phyloP scores from a whole-genome alignment of 1,284 basidiomycete genomes.

The Cerioporus squamosus region DNA sequence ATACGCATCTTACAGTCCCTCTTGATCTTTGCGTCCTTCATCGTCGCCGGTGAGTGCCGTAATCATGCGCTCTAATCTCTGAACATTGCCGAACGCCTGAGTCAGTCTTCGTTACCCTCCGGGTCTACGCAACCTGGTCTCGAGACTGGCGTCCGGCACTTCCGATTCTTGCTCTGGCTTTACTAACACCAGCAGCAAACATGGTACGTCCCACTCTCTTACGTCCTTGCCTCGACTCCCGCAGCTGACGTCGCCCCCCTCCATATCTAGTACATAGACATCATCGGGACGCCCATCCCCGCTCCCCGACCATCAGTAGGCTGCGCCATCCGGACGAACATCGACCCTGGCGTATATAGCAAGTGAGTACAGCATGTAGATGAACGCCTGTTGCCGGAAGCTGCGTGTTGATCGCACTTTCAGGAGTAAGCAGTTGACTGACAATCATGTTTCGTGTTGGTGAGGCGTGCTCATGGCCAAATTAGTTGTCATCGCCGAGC shows the following conservation, averaged over 20 bases:
- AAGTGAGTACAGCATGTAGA: slow-evolving; percentile 12
- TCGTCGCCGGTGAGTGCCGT: slow-evolving; percentile 4
- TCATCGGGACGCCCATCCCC: slow-evolving; percentile 3
- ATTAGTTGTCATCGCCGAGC: slow-evolving; percentile 21
- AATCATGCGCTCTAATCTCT: neutral
- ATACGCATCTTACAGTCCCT: slow-evolving; percentile 11
- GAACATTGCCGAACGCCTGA: neutral
- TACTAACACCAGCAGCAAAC: slow-evolving; percentile 16
- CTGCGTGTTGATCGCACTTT: too few relatives aligned
- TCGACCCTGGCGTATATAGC: slow-evolving; percentile 5
- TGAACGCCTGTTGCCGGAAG: neutral
- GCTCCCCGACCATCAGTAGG: slow-evolving; percentile 24
- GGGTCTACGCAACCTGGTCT: slow-evolving; percentile 17
- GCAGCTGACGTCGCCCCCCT: neutral
- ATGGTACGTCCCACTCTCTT: slow-evolving; percentile 10
- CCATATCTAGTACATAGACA: slow-evolving; percentile 17
- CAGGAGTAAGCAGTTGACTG: neutral
- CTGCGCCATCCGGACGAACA: slow-evolving; percentile 17
- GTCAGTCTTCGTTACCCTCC: slow-evolving; percentile 12
- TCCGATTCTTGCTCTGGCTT: slow-evolving; percentile 11
- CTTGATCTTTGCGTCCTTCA: slow-evolving; percentile 1
- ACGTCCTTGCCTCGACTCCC: neutral
- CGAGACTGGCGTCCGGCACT: slow-evolving; percentile 18
- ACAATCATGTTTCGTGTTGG: neutral
- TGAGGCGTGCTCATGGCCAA: neutral